These are phyloP conservation scores for Telfairia occidentalis DNA, from an alignment of 331 rosid species.

Conservation along the genomic window DNA sequence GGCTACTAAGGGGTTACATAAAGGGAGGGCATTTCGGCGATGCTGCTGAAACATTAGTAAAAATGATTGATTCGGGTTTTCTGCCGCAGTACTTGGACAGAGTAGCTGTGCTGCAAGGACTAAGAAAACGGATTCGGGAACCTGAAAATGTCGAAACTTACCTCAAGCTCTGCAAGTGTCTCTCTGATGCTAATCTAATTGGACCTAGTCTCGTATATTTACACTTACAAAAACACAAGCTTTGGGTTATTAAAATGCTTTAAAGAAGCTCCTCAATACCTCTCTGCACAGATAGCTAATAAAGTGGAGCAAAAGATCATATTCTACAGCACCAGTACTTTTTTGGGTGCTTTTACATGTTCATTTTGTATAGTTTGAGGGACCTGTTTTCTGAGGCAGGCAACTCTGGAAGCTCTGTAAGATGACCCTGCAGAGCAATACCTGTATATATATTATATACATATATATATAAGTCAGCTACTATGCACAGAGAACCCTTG, in stretches of 20 bases:
- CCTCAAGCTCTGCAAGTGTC: slow-evolving; percentile 67
- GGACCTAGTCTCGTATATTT: slow-evolving; percentile 77
- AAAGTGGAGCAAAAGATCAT: background rate
- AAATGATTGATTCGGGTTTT: slow-evolving; percentile 72
- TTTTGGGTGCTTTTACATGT: slow-evolving; percentile 13
- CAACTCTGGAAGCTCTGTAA: background rate
- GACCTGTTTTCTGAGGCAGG: slow-evolving; percentile 11
- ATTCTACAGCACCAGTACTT: background rate
- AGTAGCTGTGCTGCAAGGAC: slow-evolving; percentile 73
- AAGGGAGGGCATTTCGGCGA: slow-evolving; percentile 82
- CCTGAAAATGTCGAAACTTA: slow-evolving; percentile 47
- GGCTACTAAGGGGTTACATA: slow-evolving; percentile 83
- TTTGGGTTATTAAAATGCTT: slow-evolving; percentile 74
- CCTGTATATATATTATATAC: slow-evolving; percentile 16
- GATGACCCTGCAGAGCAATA: background rate
- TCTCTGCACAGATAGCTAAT: background rate
- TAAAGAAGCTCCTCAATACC: slow-evolving; percentile 19
- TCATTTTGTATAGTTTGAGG: slow-evolving; percentile 26
- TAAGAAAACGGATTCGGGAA: slow-evolving; percentile 56
- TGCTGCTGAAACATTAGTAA: slow-evolving; percentile 71
- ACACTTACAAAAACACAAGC: slow-evolving; percentile 61
- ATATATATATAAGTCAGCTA: background rate
- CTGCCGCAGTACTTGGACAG: slow-evolving; percentile 72
- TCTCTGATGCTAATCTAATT: slow-evolving; percentile 58
- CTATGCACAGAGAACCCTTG: slow-evolving; percentile 15